Conservation (phyloP, 2,329 filamentous ascomycete genomes). For the Pseudogymnoascus sp. region DNA sequence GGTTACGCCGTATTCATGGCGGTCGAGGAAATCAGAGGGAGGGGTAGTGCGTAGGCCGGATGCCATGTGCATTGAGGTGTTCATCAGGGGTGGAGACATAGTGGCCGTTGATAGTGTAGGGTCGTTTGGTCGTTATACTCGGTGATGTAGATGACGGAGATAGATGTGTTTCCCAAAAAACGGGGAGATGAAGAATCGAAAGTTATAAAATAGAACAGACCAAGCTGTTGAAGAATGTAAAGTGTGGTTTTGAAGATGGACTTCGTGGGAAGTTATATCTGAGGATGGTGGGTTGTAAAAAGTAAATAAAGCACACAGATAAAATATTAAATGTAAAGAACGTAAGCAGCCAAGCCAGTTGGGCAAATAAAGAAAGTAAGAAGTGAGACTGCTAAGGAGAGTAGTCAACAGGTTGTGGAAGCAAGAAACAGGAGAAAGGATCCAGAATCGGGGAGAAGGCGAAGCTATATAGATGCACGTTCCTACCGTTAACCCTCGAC, state of each 20-base stretch:
- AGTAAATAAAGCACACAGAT: constrained; percentile 22
- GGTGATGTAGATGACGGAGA: constrained; percentile 15
- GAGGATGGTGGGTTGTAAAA: constrained; percentile 25
- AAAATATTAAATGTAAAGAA: constrained; percentile 36
- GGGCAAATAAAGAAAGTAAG: constrained; percentile 38
- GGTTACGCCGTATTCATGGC: constrained; percentile 50
- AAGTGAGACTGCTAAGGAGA: constrained; percentile 27
- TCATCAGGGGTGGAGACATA: constrained; percentile 29
- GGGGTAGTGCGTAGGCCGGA: constrained; percentile 22
- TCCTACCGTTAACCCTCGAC: background rate
- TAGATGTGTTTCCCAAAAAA: constrained; percentile 13
- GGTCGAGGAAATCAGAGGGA: constrained; percentile 44
- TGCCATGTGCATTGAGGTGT: constrained; percentile 24
- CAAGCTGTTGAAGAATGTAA: constrained; percentile 39
- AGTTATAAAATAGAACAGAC: constrained; percentile 24
- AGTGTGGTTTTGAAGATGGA: constrained; percentile 20
- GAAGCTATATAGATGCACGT: constrained; percentile 6
- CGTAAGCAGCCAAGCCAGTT: constrained; percentile 47
- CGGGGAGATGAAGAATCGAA: constrained; percentile 25
- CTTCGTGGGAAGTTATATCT: constrained; percentile 14
- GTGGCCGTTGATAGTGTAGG: constrained; percentile 10
- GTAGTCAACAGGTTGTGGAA: constrained; percentile 28
- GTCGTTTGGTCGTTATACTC: constrained; percentile 21
- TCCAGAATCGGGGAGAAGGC: constrained; percentile 33
- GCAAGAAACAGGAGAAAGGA: constrained; percentile 19